phyloP scores from a whole-genome alignment of 257 asterid genomes.

The Sherardia arvensis region DNA sequence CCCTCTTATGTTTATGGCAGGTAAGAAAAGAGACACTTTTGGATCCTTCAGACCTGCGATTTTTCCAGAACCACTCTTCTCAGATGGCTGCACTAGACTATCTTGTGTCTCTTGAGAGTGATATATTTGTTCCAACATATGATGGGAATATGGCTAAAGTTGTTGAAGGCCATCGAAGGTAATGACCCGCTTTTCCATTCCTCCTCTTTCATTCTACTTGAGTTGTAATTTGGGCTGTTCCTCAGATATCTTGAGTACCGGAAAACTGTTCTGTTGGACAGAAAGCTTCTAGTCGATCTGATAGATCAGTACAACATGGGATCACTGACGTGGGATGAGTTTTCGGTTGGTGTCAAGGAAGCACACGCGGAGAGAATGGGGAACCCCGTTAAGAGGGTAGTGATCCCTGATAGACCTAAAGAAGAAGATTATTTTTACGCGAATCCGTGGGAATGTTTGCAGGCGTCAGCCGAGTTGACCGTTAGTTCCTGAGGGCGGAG shows the following conservation, averaged over 20 bases:
- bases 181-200: neutral
- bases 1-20: constrained; percentile 28
- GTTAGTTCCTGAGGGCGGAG: too few relatives aligned
- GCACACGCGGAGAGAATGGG: constrained; percentile 79
- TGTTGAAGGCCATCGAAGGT: constrained; percentile 99
- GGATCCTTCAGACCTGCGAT: constrained; percentile 71
- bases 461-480: constrained; percentile 39
- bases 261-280: constrained; percentile 73
- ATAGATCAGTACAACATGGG: constrained; percentile 61
- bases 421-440: constrained; percentile 97
- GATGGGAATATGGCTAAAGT: constrained; percentile 99
- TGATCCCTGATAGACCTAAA: constrained; percentile 84
- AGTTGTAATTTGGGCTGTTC: neutral
- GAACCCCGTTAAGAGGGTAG: constrained; percentile 53
- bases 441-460: constrained; percentile 88
- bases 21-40: constrained; percentile 87
- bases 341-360: constrained; percentile 68
- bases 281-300: constrained; percentile 60
- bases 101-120: constrained; percentile 96
- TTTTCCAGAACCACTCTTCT: constrained; percentile 90
- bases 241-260: constrained; percentile 79
- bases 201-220: neutral
- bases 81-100: constrained; percentile 99
- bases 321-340: constrained; percentile 74
- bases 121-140: constrained; percentile 87